Evolutionary conservation across 805 yeast species (phyloP), one percentile per base, ranked within the genome.

Genomic region (Candida ficus): DNA sequence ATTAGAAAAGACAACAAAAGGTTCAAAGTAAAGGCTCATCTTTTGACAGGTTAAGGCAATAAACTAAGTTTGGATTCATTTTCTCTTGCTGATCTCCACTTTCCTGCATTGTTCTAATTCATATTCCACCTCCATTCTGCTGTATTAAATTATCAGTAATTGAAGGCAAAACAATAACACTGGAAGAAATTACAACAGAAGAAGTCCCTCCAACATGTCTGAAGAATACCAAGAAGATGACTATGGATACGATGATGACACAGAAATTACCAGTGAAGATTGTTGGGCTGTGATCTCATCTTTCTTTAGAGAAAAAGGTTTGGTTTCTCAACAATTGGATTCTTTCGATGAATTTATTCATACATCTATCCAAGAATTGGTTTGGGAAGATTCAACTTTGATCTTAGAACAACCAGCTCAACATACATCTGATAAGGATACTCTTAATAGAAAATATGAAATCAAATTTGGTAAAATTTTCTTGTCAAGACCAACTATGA

Each of bases 211-310:
- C 27, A 36, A 25, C 6, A 52, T 52, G 57, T 34, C 52, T 29
- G 55, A 47, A 28, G 66, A 63, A 37, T 61, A 63, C 49, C 60
- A 57, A 35, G 61, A 60, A 22, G 73, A 69, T 33, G 84, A 81
- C 37, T 84, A 86, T 62, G 78, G 76, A 42, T 80, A 80, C 25
- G 58, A 50, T 10, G 50, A 47, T 11, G 38, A 39, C 13, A 71
- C 66, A 38, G 76, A 75, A 45, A 87, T 93, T 67, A 89, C 98
- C 25, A 86, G 96, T 22, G 99, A 93, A 69, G 99, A 93, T 72
- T 93, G 99, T 67, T 93, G 99, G 99, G 83, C 95, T 25, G 98
- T 93, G 47, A 93, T 93, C 52, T 84, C 96, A 22, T 78, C 98
- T 14, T 93, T 93, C 65, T 93, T 93, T 73, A 88, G 84, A 66